Evolutionary conservation across 1,284 basidiomycete genomes (phyloP), one percentile per base, ranked within the genome.

Genomic region (Fomes fomentarius): DNA sequence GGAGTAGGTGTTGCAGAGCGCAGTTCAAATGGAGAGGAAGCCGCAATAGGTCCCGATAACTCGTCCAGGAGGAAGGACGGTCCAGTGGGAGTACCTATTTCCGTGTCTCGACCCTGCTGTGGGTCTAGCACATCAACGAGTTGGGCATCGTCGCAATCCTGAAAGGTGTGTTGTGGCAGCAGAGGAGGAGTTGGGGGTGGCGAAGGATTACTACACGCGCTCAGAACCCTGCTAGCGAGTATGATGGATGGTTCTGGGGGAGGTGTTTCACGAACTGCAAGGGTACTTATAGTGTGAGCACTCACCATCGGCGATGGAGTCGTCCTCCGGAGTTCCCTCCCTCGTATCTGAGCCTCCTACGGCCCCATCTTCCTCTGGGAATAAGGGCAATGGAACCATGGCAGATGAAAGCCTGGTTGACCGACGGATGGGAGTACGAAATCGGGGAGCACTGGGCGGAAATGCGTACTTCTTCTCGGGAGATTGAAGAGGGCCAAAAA

Each of bases 191-290:
- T 64, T 2, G 89, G 88, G 15, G 89, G 89, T 22, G 88, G 89
- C 17, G 88, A 91, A 14, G 89, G 88, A 62, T 91, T 91, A 62
- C 82, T 84, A 52, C 82, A 80, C 54, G 88, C 88, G 49, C 81
- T 78, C 45, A 86, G 76, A 42, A 91, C 81, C 68, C 73, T 83
- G 56, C 72, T 78, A 25, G 83, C 88, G 50, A 91, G 72, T 9
- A 77, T 76, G 48, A 85, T 85, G 2, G 86, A 81, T 10, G 86
- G 87, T 66, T 89, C 88, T 85, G 56, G 17, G 34, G 25, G 19
- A 22, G 30, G 53, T 35, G 45, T 49, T 59, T 34, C 10, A 30
- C 38, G 15, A n/a, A 3, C 22, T 31, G n/a, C 25, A 17, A 4
- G 12, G 45, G 28, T 28, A 19, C 28, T 11, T 30, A 37, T 8